Evolutionary conservation across 371 early-diverging fungal species (phyloP).

Genomic region (Furculomyces boomerangus): DNA sequence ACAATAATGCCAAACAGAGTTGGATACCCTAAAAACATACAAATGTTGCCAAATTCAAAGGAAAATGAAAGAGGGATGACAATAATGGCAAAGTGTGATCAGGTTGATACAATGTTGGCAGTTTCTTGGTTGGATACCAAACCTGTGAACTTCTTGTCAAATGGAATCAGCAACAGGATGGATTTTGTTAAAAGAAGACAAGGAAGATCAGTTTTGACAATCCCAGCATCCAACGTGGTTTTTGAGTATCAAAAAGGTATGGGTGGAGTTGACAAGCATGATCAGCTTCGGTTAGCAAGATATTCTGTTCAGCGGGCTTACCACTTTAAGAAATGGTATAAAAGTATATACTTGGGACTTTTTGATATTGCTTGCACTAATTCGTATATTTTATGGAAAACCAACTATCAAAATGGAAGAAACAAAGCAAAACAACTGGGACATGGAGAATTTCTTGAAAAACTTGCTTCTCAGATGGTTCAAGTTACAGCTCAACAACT

Average conservation of each 20-base stretch:
- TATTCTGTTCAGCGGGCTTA: background rate
- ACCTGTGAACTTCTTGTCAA: background rate
- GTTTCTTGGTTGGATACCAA: background rate
- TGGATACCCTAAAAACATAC: background rate
- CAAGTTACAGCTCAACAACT: background rate
- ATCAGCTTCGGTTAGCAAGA: background rate
- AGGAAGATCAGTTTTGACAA: background rate
- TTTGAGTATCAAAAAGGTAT: background rate
- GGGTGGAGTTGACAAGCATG: background rate
- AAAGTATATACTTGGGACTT: background rate
- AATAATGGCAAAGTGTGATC: background rate
- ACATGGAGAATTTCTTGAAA: background rate
- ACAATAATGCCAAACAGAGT: background rate
- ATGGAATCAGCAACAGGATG: background rate
- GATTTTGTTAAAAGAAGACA: background rate
- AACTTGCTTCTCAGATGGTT: background rate
- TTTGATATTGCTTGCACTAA: background rate
- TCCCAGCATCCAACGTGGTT: background rate
- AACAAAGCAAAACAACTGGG: background rate
- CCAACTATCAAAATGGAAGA: background rate
- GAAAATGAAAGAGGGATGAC: background rate
- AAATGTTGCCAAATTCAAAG: background rate
- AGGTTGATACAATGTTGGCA: background rate
- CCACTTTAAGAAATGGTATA: background rate
- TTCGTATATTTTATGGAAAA: conserved; percentile 3